Evolutionary conservation across 163 green algal genomes (phyloP).

Genomic region (Scenedesmus sp.): DNA sequence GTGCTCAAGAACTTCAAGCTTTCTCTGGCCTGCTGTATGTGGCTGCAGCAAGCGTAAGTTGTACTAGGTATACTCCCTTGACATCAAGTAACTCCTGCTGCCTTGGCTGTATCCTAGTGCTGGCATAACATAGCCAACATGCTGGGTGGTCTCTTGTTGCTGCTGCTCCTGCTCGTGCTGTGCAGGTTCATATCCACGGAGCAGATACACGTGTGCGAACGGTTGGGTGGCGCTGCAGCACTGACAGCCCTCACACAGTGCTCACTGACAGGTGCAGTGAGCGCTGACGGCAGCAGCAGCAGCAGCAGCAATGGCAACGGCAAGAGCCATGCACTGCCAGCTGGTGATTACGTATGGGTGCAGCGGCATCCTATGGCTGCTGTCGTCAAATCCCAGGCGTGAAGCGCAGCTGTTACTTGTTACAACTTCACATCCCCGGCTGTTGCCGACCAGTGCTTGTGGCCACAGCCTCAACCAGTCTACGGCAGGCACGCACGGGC

Average conservation of each 20-base stretch:
- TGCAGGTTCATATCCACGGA: conserved; percentile 52
- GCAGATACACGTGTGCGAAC: neutral
- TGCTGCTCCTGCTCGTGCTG: neutral
- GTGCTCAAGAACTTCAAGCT: no score
- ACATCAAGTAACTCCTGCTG: neutral
- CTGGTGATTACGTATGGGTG: conserved; percentile 36
- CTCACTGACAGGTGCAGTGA: conserved; percentile 25
- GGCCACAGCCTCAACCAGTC: neutral
- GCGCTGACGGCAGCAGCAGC: conserved; percentile 29
- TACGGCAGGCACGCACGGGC: neutral
- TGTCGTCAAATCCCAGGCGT: neutral
- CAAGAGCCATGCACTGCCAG: neutral
- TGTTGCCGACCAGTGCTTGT: neutral
- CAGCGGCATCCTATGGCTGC: neutral
- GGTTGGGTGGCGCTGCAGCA: conserved; percentile 40
- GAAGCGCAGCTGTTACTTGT: neutral
- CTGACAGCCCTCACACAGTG: conserved; percentile 35
- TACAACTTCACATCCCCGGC: neutral
- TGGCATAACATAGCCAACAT: neutral
- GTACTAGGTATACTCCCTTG: neutral
- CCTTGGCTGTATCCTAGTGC: neutral
- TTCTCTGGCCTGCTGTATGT: neutral
- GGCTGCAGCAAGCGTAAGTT: neutral
- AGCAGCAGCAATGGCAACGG: conserved; percentile 21
- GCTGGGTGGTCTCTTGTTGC: neutral